Percentiles rank a stretch among this genome's conserved stretches.
These are phyloP conservation scores for Cerrena zonata DNA, from an alignment of 1,284 basidiomycete species.

Conservation along the genomic window DNA sequence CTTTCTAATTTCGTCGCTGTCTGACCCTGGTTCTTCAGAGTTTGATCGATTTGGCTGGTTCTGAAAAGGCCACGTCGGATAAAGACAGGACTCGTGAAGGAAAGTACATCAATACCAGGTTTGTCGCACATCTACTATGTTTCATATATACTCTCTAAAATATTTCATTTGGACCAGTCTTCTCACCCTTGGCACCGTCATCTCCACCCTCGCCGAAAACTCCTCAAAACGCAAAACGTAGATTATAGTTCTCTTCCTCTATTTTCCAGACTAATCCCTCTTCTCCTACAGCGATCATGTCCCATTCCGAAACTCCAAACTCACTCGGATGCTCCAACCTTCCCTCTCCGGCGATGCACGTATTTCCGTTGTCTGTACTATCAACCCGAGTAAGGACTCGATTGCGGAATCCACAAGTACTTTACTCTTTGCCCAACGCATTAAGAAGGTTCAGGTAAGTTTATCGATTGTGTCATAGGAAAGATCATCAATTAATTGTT, in stretches of 20 bases:
- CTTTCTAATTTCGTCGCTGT: background rate
- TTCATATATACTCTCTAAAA: too few species aligned
- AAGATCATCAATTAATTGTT: background rate
- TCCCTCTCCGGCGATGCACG: slow-evolving; percentile 91
- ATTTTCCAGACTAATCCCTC: slow-evolving; percentile 4
- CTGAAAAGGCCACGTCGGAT: slow-evolving; percentile 90
- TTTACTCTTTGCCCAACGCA: slow-evolving; percentile 80
- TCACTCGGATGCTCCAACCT: slow-evolving; percentile 90
- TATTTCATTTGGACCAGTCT: slow-evolving; percentile 43
- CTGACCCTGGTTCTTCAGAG: slow-evolving; percentile 41
- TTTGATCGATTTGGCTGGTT: slow-evolving; percentile 94
- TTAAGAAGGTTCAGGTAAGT: slow-evolving; percentile 72
- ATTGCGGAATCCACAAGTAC: slow-evolving; percentile 80
- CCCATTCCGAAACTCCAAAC: slow-evolving; percentile 92
- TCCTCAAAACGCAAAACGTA: slow-evolving; percentile 72
- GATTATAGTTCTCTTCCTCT: background rate
- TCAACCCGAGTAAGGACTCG: slow-evolving; percentile 77
- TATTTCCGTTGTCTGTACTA: slow-evolving; percentile 93
- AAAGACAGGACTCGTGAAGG: slow-evolving; percentile 89
- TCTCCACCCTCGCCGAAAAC: slow-evolving; percentile 83
- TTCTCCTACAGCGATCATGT: slow-evolving; percentile 65
- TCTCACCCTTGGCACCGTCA: slow-evolving; percentile 84
- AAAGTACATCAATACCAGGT: slow-evolving; percentile 89
- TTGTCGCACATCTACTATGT: slow-evolving; percentile 11
- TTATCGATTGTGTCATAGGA: background rate